A percentile compares a stretch with the other conserved stretches of the same genome.
These are phyloP conservation scores for Boletus edulis DNA, from an alignment of 768 basidiomycete species.

Conservation along the genomic window DNA sequence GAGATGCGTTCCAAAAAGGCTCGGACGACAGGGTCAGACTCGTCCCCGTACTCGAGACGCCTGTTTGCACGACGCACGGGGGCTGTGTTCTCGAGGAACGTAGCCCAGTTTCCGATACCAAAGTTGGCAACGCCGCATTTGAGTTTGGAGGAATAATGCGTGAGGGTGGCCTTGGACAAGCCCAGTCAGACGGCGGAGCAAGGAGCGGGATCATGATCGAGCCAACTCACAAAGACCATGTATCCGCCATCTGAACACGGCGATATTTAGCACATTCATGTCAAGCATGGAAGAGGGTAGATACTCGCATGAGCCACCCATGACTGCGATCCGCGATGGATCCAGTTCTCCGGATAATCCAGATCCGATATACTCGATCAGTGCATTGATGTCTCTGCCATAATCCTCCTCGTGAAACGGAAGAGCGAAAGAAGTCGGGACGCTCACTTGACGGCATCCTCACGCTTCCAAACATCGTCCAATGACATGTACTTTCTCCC, in stretches of 20 bases:
- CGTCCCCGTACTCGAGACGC: slow-evolving; percentile 42
- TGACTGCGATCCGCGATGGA: slow-evolving; percentile 38
- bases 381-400: slow-evolving; percentile 36
- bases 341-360: slow-evolving; percentile 34
- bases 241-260: slow-evolving; percentile 36
- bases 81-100: slow-evolving; percentile 43
- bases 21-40: slow-evolving; percentile 35
- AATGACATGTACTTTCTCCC: slow-evolving; percentile 38
- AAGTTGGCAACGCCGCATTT: slow-evolving; percentile 41
- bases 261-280: neutral
- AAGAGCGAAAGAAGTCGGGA: neutral
- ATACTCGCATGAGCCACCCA: slow-evolving; percentile 39
- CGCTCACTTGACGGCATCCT: slow-evolving; percentile 41
- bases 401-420: neutral
- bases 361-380: slow-evolving; percentile 36
- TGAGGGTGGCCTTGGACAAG: slow-evolving; percentile 35
- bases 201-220: neutral
- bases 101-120: slow-evolving; percentile 39
- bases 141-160: slow-evolving; percentile 40
- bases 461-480: slow-evolving; percentile 42
- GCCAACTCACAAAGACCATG: slow-evolving; percentile 37
- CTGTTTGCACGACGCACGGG: slow-evolving; percentile 33
- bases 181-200: neutral
- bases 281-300: neutral
- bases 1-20: slow-evolving; percentile 39